These are phyloP conservation scores for Umbelopsis vinacea DNA, from an alignment of 192 early-diverging fungal species.

Conservation along the genomic window DNA sequence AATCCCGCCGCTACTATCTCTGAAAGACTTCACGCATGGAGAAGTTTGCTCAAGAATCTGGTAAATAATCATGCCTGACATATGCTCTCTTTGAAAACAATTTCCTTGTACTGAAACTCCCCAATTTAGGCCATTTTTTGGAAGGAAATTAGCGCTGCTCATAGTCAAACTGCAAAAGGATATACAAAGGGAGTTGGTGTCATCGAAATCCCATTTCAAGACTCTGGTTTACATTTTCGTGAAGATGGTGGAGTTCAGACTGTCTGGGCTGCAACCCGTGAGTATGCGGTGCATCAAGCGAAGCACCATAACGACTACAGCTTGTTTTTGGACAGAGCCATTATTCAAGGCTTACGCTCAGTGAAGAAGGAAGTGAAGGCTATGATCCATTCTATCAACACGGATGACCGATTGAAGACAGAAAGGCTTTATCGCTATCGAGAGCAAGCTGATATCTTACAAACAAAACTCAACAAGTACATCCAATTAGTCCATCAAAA, in stretches of 20 bases:
- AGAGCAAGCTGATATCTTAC: constrained; percentile 21
- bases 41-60: constrained; percentile 32
- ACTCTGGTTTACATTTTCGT: constrained; percentile 25
- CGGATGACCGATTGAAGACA: constrained; percentile 28
- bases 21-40: constrained; percentile 31
- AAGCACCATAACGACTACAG: constrained; percentile 32
- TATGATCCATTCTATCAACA: constrained; percentile 16
- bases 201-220: constrained; percentile 25
- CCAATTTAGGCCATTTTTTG: constrained; percentile 25
- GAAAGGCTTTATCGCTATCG: constrained; percentile 26
- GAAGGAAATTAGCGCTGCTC: constrained; percentile 30
- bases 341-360: constrained; percentile 27
- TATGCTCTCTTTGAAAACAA: neutral
- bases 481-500: constrained; percentile 1
- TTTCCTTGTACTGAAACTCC: neutral
- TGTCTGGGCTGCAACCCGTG: constrained; percentile 28
- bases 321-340: constrained; percentile 18
- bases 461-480: constrained; percentile 21
- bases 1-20: constrained; percentile 28
- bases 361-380: constrained; percentile 34
- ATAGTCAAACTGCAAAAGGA: constrained; percentile 21
- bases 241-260: constrained; percentile 37
- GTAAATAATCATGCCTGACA: neutral
- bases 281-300: constrained; percentile 30
- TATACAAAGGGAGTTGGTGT: constrained; percentile 18